Conservation (phyloP, 2,329 filamentous ascomycete genomes). For the Teratosphaeria viscida region DNA sequence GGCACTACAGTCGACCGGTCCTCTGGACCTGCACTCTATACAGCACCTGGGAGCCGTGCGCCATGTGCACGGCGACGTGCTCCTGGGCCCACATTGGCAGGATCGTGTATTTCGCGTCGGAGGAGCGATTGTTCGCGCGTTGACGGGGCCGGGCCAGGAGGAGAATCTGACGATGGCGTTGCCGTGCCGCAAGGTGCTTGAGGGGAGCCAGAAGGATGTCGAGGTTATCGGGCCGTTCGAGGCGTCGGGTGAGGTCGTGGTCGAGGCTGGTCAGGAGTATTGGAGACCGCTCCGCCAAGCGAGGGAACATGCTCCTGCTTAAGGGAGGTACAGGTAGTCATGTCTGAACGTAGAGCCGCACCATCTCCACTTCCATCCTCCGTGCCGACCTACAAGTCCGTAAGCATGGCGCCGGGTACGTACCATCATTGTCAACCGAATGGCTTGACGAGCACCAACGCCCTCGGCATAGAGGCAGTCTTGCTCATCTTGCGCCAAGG, state of each 20-base stretch:
- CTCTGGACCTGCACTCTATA: conserved; percentile 42
- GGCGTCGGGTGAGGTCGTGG: conserved; percentile 35
- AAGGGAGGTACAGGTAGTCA: not conserved
- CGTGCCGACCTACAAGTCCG: too few species aligned
- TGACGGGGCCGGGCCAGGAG: conserved; percentile 39
- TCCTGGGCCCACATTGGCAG: conserved; percentile 46
- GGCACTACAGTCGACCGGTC: conserved; percentile 39
- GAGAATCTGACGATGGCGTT: conserved; percentile 45
- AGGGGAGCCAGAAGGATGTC: conserved; percentile 39
- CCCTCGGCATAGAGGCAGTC: too few species aligned
- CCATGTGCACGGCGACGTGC: conserved; percentile 41
- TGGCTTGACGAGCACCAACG: too few species aligned
- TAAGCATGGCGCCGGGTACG: too few species aligned
- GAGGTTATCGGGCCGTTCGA: conserved; percentile 41
- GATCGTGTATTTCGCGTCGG: conserved; percentile 41
- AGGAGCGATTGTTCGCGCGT: conserved; percentile 33
- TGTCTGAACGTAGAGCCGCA: not conserved
- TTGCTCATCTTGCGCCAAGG: too few species aligned
- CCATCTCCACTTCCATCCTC: not conserved
- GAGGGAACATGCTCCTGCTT: conserved; percentile 2
- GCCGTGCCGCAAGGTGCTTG: conserved; percentile 39
- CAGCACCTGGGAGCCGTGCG: conserved; percentile 47
- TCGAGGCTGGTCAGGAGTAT: conserved; percentile 37
- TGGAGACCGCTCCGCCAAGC: conserved; percentile 24
- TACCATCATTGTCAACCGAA: too few species aligned